A percentile compares a stretch with the other conserved stretches of the same genome.
These are phyloP conservation scores for Fraxinus quadrangulata DNA, from an alignment of 257 asterid genomes.

Conservation along the genomic window DNA sequence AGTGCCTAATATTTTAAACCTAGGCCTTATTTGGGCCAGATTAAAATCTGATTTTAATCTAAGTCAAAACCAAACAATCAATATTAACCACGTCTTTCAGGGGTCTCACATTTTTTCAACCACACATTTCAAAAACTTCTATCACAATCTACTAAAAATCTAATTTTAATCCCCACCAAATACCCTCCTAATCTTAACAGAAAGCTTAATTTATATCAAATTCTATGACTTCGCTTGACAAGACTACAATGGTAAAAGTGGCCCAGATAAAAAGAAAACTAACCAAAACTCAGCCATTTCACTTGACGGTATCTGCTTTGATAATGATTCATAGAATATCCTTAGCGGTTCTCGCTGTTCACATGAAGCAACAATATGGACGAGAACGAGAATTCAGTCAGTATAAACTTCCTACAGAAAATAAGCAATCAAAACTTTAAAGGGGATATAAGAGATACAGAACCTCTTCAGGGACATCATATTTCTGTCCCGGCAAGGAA, in stretches of 20 bases:
- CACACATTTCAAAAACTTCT: too few relatives aligned
- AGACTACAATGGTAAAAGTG: not conserved
- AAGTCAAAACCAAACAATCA: too few relatives aligned
- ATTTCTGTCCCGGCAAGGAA: conserved; percentile 90
- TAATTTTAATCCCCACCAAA: too few relatives aligned
- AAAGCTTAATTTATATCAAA: too few relatives aligned
- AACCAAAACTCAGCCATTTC: conserved; percentile 98
- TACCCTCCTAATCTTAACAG: too few relatives aligned
- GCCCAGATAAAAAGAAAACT: conserved; percentile 29
- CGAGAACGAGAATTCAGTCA: conserved; percentile 16
- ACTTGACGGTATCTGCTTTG: conserved; percentile 88
- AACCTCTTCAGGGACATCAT: conserved; percentile 94
- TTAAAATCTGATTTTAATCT: too few relatives aligned
- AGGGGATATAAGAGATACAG: conserved; percentile 10
- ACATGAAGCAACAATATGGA: conserved; percentile 21
- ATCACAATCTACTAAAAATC: too few relatives aligned
- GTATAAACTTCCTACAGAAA: not conserved
- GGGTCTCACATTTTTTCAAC: too few relatives aligned
- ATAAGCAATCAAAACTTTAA: not conserved
- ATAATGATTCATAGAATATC: conserved; percentile 82
- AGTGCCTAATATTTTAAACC: too few relatives aligned
- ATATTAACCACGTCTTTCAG: too few relatives aligned
- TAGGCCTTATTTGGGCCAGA: too few relatives aligned
- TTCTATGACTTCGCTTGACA: not conserved
- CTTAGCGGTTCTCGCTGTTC: conserved; percentile 86